Percentiles rank a stretch among this genome's conserved stretches.
Conservation (phyloP, 1,284 basidiomycete species). For the Cutaneotrichosporon sp. region DNA sequence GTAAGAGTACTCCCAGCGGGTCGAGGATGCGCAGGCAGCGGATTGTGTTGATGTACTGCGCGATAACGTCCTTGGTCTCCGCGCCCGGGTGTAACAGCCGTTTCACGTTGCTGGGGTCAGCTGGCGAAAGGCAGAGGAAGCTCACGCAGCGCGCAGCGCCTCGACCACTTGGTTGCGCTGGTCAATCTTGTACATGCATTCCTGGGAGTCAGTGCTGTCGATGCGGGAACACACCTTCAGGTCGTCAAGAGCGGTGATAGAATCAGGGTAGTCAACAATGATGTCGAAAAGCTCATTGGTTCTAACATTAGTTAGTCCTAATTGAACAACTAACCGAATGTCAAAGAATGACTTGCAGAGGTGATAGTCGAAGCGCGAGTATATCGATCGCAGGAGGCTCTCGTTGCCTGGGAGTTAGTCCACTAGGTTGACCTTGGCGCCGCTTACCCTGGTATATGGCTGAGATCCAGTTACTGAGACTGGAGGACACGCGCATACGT, state of each 20-base stretch:
- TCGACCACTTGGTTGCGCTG: slow-evolving; percentile 40
- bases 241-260: slow-evolving; percentile 77
- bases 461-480: slow-evolving; percentile 76
- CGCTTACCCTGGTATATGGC: slow-evolving; percentile 58
- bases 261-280: slow-evolving; percentile 88
- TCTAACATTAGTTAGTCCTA: slow-evolving; percentile 47
- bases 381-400: slow-evolving; percentile 65
- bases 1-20: slow-evolving; percentile 83
- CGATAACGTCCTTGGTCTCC: slow-evolving; percentile 84
- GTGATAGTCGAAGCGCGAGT: slow-evolving; percentile 82
- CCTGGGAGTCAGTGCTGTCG: slow-evolving; percentile 18
- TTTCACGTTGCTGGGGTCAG: slow-evolving; percentile 61
- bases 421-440: not conserved
- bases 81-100: slow-evolving; percentile 93
- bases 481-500: slow-evolving; percentile 67
- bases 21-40: slow-evolving; percentile 85
- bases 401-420: slow-evolving; percentile 14
- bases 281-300: slow-evolving; percentile 90
- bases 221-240: slow-evolving; percentile 55
- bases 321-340: slow-evolving; percentile 56
- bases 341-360: slow-evolving; percentile 83
- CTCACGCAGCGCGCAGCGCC: slow-evolving; percentile 42
- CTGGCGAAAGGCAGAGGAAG: slow-evolving; percentile 7
- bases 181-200: slow-evolving; percentile 41
- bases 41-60: slow-evolving; percentile 92